Evolutionary conservation across 441 rosid species (phyloP).

Genomic region (Erysimum cheiri): DNA sequence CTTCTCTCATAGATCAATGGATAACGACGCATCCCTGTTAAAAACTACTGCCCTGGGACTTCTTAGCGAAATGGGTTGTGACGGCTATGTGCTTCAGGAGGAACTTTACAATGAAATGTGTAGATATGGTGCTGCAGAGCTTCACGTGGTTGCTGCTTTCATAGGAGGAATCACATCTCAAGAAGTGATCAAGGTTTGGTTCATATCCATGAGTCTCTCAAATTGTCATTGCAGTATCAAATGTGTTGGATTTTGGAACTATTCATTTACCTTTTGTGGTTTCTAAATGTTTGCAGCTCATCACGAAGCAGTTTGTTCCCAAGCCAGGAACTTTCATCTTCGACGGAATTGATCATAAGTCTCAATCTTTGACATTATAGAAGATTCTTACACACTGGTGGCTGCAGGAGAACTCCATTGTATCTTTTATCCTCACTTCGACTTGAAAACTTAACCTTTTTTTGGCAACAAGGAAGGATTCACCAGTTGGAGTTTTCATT

Average conservation of each 20-base stretch:
- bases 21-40: slow-evolving; percentile 75
- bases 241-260: slow-evolving; percentile 8
- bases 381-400: slow-evolving; percentile 37
- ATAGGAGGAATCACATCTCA: slow-evolving; percentile 94
- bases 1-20: slow-evolving; percentile 57
- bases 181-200: slow-evolving; percentile 89
- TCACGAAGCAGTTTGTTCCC: slow-evolving; percentile 94
- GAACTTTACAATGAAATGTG: slow-evolving; percentile 93
- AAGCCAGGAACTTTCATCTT: slow-evolving; percentile 83
- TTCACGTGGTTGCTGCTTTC: slow-evolving; percentile 89
- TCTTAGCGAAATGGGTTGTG: slow-evolving; percentile 86
- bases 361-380: slow-evolving; percentile 68
- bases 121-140: slow-evolving; percentile 93
- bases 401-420: slow-evolving; percentile 16
- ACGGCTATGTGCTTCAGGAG: slow-evolving; percentile 70
- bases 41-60: slow-evolving; percentile 72
- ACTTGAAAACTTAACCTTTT: not conserved
- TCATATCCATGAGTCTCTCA: slow-evolving; percentile 13
- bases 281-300: slow-evolving; percentile 59
- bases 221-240: not conserved
- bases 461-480: not conserved
- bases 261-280: not conserved
- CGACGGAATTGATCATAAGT: slow-evolving; percentile 93
- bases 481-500: slow-evolving; percentile 9
- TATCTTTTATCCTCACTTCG: not conserved